These are phyloP conservation scores for Cercospora sp. DNA, from an alignment of 2,329 filamentous ascomycete genomes.

Conservation along the genomic window DNA sequence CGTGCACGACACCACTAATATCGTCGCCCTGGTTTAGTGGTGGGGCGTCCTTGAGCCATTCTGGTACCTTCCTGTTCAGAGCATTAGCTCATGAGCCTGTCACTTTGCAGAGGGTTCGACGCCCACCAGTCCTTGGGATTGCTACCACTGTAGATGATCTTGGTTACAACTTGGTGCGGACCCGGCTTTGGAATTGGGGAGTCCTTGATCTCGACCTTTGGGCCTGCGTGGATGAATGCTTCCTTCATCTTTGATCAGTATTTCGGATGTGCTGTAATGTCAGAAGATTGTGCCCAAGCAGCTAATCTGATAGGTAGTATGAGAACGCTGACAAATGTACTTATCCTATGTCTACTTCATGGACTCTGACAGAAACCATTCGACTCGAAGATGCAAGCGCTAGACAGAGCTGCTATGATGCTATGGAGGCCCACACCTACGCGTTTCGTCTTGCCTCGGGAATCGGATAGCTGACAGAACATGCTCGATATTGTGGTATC, in stretches of 20 bases:
- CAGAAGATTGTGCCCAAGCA: neutral
- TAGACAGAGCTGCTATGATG: slow-evolving; percentile 1
- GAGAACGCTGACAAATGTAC: slow-evolving; percentile 20
- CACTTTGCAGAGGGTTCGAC: neutral
- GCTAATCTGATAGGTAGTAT: neutral
- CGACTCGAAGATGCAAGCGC: slow-evolving; percentile 14
- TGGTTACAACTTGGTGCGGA: slow-evolving; percentile 36
- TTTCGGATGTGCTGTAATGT: neutral
- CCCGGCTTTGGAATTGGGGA: slow-evolving; percentile 45
- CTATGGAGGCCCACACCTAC: slow-evolving; percentile 4
- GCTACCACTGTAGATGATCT: slow-evolving; percentile 36
- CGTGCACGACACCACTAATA: slow-evolving; percentile 50
- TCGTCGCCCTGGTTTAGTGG: slow-evolving; percentile 40
- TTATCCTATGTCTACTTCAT: slow-evolving; percentile 7
- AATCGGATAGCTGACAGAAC: neutral
- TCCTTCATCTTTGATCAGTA: slow-evolving; percentile 37
- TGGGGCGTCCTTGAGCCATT: slow-evolving; percentile 22
- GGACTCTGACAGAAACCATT: slow-evolving; percentile 12
- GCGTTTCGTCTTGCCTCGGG: neutral
- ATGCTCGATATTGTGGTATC: neutral
- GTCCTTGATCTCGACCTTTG: slow-evolving; percentile 42
- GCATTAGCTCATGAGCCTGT: neutral
- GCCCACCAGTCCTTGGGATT: slow-evolving; percentile 38
- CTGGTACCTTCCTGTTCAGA: slow-evolving; percentile 24
- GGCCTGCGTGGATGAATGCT: slow-evolving; percentile 39